Evolutionary conservation across 108 stramenopile species (phyloP).

Genomic region (Hondaea fermentalgiana): DNA sequence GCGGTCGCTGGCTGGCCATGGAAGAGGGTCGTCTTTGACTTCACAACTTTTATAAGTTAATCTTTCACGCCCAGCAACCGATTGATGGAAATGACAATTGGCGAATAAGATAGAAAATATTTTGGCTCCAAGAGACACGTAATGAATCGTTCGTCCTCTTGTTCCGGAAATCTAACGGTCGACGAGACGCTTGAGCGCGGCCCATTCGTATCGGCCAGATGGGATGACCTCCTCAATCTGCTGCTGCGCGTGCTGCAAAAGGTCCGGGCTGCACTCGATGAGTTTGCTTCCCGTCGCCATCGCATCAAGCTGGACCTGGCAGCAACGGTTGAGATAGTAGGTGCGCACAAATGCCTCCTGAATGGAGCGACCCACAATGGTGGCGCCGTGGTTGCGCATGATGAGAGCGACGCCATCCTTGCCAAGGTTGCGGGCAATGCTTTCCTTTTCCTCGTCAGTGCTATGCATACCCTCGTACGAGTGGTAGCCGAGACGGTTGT

Average conservation of each 20-base stretch:
- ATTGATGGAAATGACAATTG: no score
- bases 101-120: no score
- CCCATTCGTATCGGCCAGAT: background rate
- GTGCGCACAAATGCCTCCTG: constrained; percentile 12
- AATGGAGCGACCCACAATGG: constrained; percentile 1
- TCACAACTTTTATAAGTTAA: no score
- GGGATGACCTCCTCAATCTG: background rate
- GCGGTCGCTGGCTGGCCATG: no score
- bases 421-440: background rate
- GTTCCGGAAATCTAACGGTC: background rate
- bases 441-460: constrained; percentile 6
- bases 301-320: background rate
- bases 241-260: constrained; percentile 2
- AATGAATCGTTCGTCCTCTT: no score
- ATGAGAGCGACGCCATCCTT: constrained; percentile 7
- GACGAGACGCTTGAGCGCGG: constrained; percentile 5
- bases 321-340: constrained; percentile 9
- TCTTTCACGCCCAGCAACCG: no score
- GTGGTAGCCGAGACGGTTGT: constrained; percentile 2
- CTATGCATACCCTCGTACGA: background rate
- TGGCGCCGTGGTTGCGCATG: constrained; percentile 16
- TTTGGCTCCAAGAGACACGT: no score
- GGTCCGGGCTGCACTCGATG: background rate
- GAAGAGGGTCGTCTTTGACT: no score
- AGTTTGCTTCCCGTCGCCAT: background rate